phyloP scores from a whole-genome alignment of 371 early-diverging fungal genomes.

The Mortierella sp. region DNA sequence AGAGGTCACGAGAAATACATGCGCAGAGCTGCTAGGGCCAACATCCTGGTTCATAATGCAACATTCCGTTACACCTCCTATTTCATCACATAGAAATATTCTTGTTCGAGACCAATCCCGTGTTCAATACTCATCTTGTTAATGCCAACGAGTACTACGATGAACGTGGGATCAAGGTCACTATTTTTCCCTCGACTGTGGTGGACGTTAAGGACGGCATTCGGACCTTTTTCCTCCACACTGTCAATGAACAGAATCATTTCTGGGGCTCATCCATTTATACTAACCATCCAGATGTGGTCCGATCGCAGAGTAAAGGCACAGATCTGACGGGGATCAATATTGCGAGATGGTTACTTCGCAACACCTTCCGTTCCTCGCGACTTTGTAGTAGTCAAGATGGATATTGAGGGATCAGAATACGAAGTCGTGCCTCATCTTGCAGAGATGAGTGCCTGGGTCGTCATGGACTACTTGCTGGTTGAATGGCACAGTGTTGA shows the following conservation, averaged over 20 bases:
- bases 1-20: neutral
- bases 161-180: slow-evolving; percentile 19
- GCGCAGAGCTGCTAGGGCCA: too few species aligned
- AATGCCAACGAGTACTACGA: slow-evolving; percentile 11
- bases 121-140: slow-evolving; percentile 15
- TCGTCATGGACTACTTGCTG: slow-evolving; percentile 23
- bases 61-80: neutral
- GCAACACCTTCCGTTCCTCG: slow-evolving; percentile 16
- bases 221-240: slow-evolving; percentile 18
- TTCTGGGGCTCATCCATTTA: slow-evolving; percentile 25
- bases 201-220: slow-evolving; percentile 20
- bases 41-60: too few species aligned
- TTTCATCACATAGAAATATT: neutral
- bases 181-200: slow-evolving; percentile 27
- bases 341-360: slow-evolving; percentile 20
- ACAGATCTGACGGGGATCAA: slow-evolving; percentile 16
- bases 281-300: slow-evolving; percentile 12
- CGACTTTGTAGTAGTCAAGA: slow-evolving; percentile 37
- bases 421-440: slow-evolving; percentile 31
- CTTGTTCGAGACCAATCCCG: slow-evolving; percentile 29
- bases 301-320: slow-evolving; percentile 1
- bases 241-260: slow-evolving; percentile 13
- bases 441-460: slow-evolving; percentile 20
- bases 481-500: slow-evolving; percentile 18
- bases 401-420: slow-evolving; percentile 30